These are phyloP conservation scores for Apophysomyces variabilis DNA, from an alignment of 371 early-diverging fungal species.

Conservation along the genomic window DNA sequence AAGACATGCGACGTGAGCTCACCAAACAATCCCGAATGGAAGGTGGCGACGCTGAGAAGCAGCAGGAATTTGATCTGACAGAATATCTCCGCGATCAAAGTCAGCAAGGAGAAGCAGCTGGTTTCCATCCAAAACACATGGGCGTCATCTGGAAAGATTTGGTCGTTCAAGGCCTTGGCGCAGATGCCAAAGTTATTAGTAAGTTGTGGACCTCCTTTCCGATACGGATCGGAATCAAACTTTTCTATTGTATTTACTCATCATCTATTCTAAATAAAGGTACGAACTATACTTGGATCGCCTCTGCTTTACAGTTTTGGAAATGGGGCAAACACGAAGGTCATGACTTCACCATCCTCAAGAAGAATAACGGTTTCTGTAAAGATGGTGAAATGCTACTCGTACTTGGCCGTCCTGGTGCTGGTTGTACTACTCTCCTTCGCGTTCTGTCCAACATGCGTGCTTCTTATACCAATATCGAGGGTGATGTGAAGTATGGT, in stretches of 20 bases:
- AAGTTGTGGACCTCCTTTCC: not conserved
- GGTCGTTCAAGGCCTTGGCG: slow-evolving; percentile 43
- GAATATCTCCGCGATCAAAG: slow-evolving; percentile 18
- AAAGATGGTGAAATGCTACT: slow-evolving; percentile 58
- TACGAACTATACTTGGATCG: slow-evolving; percentile 29
- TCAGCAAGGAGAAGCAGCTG: slow-evolving; percentile 27
- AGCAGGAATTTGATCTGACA: slow-evolving; percentile 24
- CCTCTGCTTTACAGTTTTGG: slow-evolving; percentile 25
- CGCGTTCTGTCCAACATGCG: slow-evolving; percentile 53
- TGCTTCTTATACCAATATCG: slow-evolving; percentile 40
- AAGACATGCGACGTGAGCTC: slow-evolving; percentile 51
- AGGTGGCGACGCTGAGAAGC: slow-evolving; percentile 29
- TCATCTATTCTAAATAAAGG: slow-evolving; percentile 7
- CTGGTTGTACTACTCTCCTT: slow-evolving; percentile 57
- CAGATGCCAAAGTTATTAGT: slow-evolving; percentile 29
- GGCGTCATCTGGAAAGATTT: slow-evolving; percentile 55
- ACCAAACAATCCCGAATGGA: slow-evolving; percentile 47
- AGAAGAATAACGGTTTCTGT: slow-evolving; percentile 39
- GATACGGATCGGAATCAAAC: too few species aligned
- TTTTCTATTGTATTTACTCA: too few species aligned
- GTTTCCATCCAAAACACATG: slow-evolving; percentile 52
- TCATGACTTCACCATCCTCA: slow-evolving; percentile 22
- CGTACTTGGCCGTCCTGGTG: slow-evolving; percentile 56
- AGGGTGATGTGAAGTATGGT: slow-evolving; percentile 46
- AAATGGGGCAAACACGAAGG: slow-evolving; percentile 22